Percentiles rank a stretch among this genome's conserved stretches.
These are phyloP conservation scores for Ophiostoma sp. DNA, from an alignment of 2,329 filamentous ascomycete species.

Conservation along the genomic window DNA sequence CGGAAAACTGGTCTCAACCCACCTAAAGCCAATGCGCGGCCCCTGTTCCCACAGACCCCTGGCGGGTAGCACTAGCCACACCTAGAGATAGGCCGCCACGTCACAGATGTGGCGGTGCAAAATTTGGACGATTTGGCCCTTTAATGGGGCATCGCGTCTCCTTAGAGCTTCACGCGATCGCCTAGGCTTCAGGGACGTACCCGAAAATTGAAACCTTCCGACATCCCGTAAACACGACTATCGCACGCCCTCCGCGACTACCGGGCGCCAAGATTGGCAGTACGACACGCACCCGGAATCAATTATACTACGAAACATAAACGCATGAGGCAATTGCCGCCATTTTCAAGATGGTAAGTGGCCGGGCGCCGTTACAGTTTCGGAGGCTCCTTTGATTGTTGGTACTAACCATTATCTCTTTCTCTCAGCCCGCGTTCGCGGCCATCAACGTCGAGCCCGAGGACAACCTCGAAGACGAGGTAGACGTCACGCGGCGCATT, in stretches of 20 bases:
- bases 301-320: neutral
- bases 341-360: slow-evolving; percentile 23
- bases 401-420: slow-evolving; percentile 6
- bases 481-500: slow-evolving; percentile 93
- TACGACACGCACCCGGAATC: neutral
- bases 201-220: neutral
- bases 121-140: neutral
- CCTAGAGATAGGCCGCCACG: neutral
- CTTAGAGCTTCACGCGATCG: slow-evolving; percentile 20
- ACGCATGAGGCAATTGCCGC: neutral
- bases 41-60: neutral
- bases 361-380: neutral
- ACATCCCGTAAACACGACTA: neutral
- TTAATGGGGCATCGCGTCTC: slow-evolving; percentile 27
- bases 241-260: neutral
- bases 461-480: slow-evolving; percentile 83
- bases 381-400: neutral
- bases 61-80: slow-evolving; percentile 22
- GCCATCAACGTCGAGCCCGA: slow-evolving; percentile 94
- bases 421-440: slow-evolving; percentile 65
- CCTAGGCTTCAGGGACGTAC: slow-evolving; percentile 9
- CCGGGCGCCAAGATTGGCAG: neutral
- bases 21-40: neutral
- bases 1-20: slow-evolving; percentile 23
- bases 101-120: slow-evolving; percentile 24